These are phyloP conservation scores for Penicillium sp. DNA, from an alignment of 2,329 filamentous ascomycete species.

Conservation along the genomic window DNA sequence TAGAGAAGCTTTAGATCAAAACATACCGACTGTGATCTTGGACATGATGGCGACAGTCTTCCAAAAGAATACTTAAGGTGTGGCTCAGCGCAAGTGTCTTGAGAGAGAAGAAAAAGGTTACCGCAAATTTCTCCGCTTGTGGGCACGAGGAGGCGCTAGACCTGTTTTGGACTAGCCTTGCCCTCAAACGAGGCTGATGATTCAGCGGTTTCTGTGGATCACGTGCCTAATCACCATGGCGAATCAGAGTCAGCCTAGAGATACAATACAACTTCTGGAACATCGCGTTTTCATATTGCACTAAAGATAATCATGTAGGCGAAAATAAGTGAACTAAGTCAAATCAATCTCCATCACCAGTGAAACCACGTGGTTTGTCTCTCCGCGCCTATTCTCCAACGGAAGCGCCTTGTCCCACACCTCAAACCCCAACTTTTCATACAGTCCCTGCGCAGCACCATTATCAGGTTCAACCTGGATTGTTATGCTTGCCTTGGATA, in stretches of 20 bases:
- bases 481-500: constrained; percentile 15
- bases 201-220: not conserved
- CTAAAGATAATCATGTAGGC: not conserved
- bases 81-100: constrained; percentile 54
- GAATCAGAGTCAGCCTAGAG: not conserved
- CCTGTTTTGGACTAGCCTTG: constrained; percentile 29
- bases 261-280: not conserved
- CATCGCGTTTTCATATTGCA: not conserved
- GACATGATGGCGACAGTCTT: constrained; percentile 72
- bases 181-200: constrained; percentile 19
- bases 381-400: constrained; percentile 1
- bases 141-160: constrained; percentile 32
- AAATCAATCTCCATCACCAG: constrained; percentile 5
- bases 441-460: constrained; percentile 12
- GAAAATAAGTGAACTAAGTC: not conserved
- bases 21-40: constrained; percentile 59
- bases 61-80: constrained; percentile 84
- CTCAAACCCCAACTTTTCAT: constrained; percentile 24
- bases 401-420: constrained; percentile 7
- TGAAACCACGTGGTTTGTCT: not conserved
- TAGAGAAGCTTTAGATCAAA: not conserved
- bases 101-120: constrained; percentile 27
- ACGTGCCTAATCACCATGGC: not conserved
- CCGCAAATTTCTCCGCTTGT: constrained; percentile 42
- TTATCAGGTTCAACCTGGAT: constrained; percentile 12